Base-by-base conservation (phyloP, 2,329 filamentous ascomycete genomes). In the Chrysosphaeria jannelii region DNA sequence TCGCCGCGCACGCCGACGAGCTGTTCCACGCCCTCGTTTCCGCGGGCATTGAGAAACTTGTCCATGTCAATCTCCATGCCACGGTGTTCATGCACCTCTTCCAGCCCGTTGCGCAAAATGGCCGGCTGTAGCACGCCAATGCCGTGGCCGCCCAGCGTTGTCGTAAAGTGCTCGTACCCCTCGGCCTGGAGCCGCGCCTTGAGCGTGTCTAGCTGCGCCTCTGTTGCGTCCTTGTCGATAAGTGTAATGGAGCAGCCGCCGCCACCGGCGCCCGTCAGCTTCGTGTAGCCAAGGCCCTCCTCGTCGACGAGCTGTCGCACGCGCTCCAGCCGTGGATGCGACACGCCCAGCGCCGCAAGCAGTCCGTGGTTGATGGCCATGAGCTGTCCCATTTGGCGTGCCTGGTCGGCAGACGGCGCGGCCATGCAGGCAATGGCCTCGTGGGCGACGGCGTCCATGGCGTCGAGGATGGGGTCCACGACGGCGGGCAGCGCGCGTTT, bases 241-340 rank as follows among this genome's bases (percentile, higher is more conserved):
- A 97, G 50, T 0, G 81, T 88, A 34, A 97, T 93, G 3, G 79
- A 81, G 43, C 88, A 93, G 3, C 85, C 85, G 27, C 85, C 88
- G 8, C 85, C 88, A 12, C 85, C 85, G 2, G 85, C 85, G 16
- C 85, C 85, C 0, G 85, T 97, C 27, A 97, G 57, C 43, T 97
- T 97, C 8, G 85, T 91, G 79, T 79, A 97, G 14, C 85, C 85
- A 26, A 91, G 71, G 19, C 69, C 71, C 27, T 76, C 61, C 34
- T 85, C 65, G 33, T 97, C 81, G 23, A 89, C 70, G 13, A 97
- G 51, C 45, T 90, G 81, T 30, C 85, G 65, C 34, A 97, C 66
- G 15, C 81, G 64, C 46, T 97, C 85, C 13, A 97, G 55, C 22
- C 78, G 67, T 1, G 85, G 88, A 42, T 97, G 85, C 2, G 79